A percentile compares a stretch with the other conserved stretches of the same genome.
Evolutionary conservation across 176 grass and related monocot genomes (phyloP).

Genomic region (Carex littledalei): DNA sequence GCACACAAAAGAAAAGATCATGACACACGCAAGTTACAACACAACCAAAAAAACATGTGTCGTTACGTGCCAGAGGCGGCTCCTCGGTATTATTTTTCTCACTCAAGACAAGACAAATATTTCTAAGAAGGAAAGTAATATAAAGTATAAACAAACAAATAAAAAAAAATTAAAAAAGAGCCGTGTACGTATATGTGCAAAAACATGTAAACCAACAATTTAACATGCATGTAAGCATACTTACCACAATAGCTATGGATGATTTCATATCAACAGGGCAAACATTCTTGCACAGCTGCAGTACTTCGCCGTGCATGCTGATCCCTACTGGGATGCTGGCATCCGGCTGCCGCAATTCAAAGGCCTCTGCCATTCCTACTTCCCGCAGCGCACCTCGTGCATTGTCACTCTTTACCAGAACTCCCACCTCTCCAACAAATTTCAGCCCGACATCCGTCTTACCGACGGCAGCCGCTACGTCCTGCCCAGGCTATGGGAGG

Average conservation of each 20-base stretch:
- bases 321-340: conserved; percentile 56
- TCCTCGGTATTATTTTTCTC: too few species aligned
- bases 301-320: conserved; percentile 30
- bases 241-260: background rate
- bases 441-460: conserved; percentile 37
- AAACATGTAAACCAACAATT: background rate
- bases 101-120: too few species aligned
- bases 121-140: too few species aligned
- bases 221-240: background rate
- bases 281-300: conserved; percentile 37
- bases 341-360: conserved; percentile 25
- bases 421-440: conserved; percentile 45
- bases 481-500: conserved; percentile 60
- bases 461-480: conserved; percentile 23
- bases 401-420: conserved; percentile 71
- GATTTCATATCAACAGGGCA: conserved; percentile 14
- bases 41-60: too few species aligned
- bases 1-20: too few species aligned
- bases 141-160: too few species aligned
- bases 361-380: conserved; percentile 46
- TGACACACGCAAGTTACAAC: too few species aligned
- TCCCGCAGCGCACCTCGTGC: conserved; percentile 51
- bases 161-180: too few species aligned
- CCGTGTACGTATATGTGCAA: background rate
- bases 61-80: too few species aligned